Base-by-base conservation (phyloP, 2,329 filamentous ascomycete genomes). In the Microcera coccophila region DNA sequence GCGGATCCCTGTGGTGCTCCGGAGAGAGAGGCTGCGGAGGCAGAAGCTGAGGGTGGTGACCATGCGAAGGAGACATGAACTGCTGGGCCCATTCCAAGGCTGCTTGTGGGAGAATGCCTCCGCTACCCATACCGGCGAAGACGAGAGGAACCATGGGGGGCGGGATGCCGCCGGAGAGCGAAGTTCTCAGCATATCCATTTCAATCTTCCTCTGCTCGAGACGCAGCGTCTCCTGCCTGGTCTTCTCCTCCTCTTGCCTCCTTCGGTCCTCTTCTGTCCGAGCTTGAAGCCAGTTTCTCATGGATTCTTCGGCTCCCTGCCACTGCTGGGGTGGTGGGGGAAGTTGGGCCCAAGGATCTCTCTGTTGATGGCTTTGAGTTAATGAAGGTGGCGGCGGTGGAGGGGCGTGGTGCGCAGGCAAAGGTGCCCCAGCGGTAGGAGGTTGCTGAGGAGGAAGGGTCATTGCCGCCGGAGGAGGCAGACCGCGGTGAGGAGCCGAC, bases 101-200 rank as follows among this genome's bases (percentile, higher is more conserved):
- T 22, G 76, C 72, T 49, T 78, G 79, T 16, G 82, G 72, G 20
- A 84, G 63, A 41, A 73, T 70, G 26, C 80, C 81, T 29, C 82
- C 82, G 18, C 52, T 54, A 35, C 77, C 77, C 73, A 88, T 83
- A 33, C 83, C 82, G 11, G 82, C 79, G 63, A 90, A 89, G 18
- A 90, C 81, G 45, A 88, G 69, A 5, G 86, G 86, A 19, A 90
- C 76, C 75, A 90, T 79, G 26, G 82, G 75, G 11, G 85, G 84
- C 9, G 86, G 85, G 38, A 90, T 80, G 10, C 85, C 85, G 28
- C 82, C 80, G 41, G 75, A 73, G 40, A 90, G 63, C 3, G 84
- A 85, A 17, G 84, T 81, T 41, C 77, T 73, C 44, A 90, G 66
- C 66, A 90, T 89, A 35, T 81, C 81, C 59, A 84, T 78, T 64